Evolutionary conservation across 345 rosid genomes (phyloP), one percentile per base, ranked within the genome.

Genomic region (Schrenkiella parvula): DNA sequence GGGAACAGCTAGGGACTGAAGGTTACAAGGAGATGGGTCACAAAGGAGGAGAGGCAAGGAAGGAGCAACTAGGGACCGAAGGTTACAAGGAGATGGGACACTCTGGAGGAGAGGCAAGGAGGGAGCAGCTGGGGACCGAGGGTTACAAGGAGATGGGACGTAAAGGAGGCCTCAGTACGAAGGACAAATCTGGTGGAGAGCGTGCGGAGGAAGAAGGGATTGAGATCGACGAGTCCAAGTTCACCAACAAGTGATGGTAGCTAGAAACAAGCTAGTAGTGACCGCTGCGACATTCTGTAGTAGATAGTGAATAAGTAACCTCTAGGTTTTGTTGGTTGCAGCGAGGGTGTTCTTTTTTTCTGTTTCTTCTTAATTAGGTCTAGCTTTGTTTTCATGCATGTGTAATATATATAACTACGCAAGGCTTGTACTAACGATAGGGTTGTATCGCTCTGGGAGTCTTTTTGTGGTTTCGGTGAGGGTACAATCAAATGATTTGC

Each of bases 121-220:
- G 75, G 78, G 89, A 85, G 12, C 93, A 89, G 82, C n/a, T 91
- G 2, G 91, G 95, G 1, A 59, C 43, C 1, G 96, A 86, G 66
- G 97, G 96, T 26, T 91, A 91, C 25, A 80, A 82, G 56, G 84
- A 89, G 68, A 89, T 89, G 92, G 95, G 96, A 2, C 81, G 83
- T 1, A 87, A 84, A 67, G 92, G 93, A 18, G 91, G 90, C 15
- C 83, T 88, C 7, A 86, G 85, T 79, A 80, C 90, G 12, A 63
- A 12, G 50, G 88, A 87, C 0, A 86, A 84, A 70, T 84, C 95
- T 0, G 88, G 89, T 7, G 89, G 80, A 2, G 88, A 84, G 43
- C 79, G 92, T 4, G 89, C 86, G 0, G 87, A 77, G 10, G 78
- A 71, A 9, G 85, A 89, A 78, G 93, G 95, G 7, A 82, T 92